Evolutionary conservation across 2,329 filamentous ascomycete genomes (phyloP), one percentile per base, ranked within the genome.

Genomic region (Lachnellula arida): DNA sequence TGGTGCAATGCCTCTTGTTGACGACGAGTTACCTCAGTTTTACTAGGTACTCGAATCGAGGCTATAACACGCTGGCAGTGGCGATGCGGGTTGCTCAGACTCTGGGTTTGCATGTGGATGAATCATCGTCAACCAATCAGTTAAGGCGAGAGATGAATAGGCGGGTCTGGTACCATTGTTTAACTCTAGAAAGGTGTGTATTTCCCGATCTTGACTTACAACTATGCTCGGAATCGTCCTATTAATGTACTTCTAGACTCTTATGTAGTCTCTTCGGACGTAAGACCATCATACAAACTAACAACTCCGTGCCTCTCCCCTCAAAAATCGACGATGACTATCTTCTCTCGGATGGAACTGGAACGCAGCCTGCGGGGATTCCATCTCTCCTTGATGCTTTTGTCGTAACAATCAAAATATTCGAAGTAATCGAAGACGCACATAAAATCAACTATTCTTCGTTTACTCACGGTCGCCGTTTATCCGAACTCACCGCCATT

Each of bases 1-100:
- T 66, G 2, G 65, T 72, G 2, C 70, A 72, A 54, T 43, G 67
- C 9, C 60, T 72, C 0, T 50, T 71, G 6, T 59, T 72, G 2
- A 65, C 63, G 2, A 61, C 62, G 0, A 34, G 67, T 11, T 70
- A 71, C 46, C 64, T 71, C 2, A 68, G 67, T 7, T 69, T 61
- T 12, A 66, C 68, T 0, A 60, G 58, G 0, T 61, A 65, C 25
- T 63, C 63, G 4, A 61, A 70, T 23, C 65, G 69, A 1, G 70
- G 69, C 58, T 72, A 69, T 69, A 65, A 65, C 44, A 57, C 63
- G 5, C 49, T 67, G 2, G 68, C 68, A 3, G 57, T 70, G 14
- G 70, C 69, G 4, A 53, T 71, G 8, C 62, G 69, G 12, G 60
- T 63, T 2, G 69, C 70, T 8, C 64, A 69, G 42, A 64, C 63